Conservation (phyloP, 1,139 yeast genomes). For the Lodderomyces theae region DNA sequence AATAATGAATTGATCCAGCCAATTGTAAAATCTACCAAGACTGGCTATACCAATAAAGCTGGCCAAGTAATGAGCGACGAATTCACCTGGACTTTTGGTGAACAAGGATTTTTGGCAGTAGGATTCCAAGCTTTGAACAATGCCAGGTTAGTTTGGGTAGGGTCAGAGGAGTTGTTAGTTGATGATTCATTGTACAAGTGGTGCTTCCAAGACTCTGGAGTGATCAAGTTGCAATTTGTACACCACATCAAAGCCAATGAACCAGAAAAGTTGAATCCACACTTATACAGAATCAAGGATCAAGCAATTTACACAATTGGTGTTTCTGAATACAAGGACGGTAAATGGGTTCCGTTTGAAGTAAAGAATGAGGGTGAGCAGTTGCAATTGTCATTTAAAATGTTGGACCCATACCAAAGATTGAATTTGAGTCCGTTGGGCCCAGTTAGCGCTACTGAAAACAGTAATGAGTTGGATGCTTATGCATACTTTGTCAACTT, state of each 20-base stretch:
- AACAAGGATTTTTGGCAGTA: slow-evolving; percentile 74
- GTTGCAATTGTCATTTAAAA: slow-evolving; percentile 78
- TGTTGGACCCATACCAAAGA: slow-evolving; percentile 96
- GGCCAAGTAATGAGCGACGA: slow-evolving; percentile 41
- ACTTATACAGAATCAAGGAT: slow-evolving; percentile 71
- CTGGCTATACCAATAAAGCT: slow-evolving; percentile 56
- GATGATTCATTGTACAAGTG: slow-evolving; percentile 57
- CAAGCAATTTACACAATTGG: slow-evolving; percentile 63
- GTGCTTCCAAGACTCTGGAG: slow-evolving; percentile 70
- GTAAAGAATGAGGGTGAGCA: slow-evolving; percentile 46
- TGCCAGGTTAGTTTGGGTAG: slow-evolving; percentile 81
- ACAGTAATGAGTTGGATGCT: slow-evolving; percentile 30
- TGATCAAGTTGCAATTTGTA: slow-evolving; percentile 56
- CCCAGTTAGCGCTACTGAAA: slow-evolving; percentile 37
- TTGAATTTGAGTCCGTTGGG: slow-evolving; percentile 52
- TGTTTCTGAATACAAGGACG: slow-evolving; percentile 59
- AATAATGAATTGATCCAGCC: slow-evolving; percentile 68
- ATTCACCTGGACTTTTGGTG: slow-evolving; percentile 76
- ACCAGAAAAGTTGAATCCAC: slow-evolving; percentile 35
- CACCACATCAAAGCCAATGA: slow-evolving; percentile 52
- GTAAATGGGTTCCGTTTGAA: slow-evolving; percentile 68
- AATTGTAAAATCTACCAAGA: slow-evolving; percentile 61
- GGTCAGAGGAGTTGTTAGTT: slow-evolving; percentile 57
- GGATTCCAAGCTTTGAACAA: slow-evolving; percentile 79
- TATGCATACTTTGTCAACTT: slow-evolving; percentile 45